Base-by-base conservation (phyloP, 257 asterid species). In the Ophiorrhiza pumila region DNA sequence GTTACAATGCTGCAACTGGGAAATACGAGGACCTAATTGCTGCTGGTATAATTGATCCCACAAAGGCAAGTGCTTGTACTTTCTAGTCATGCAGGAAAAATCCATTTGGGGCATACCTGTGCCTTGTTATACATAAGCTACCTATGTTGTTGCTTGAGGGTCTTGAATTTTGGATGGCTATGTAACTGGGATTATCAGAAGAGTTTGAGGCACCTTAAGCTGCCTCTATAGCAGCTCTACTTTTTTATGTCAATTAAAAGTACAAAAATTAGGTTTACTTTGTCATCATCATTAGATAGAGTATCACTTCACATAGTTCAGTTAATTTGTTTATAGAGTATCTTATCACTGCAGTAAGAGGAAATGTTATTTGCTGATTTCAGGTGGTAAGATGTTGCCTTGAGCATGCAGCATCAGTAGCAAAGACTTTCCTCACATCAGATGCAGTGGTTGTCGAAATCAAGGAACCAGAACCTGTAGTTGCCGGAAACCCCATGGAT, bases 311-410 rank as follows among this genome's bases (percentile, higher is more conserved):
- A 46, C 52, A 46, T 15, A 12, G 20, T 1, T 46, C 1, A 13
- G 1, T 11, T 12, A 18, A 17, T 32, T 17, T 45, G n/a, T 65
- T 18, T 41, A 7, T 31, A 5, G 35, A 37, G 49, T 25, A 22
- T 52, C 73, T 10, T 15, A 15, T 7, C 49, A 41, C 22, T 5
- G 27, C 47, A 53, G 35, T 22, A 3, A 7, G 29, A 31, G n/a
- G 55, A n/a, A 23, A 7, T 25, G 43, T 74, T n/a, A 59, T 32
- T 42, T 67, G 62, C 25, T 66, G 64, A 56, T 41, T 35, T 15
- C 73, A 86, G 90, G 91, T 87, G 56, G 90, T 87, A n/a, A 80
- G 90, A 78, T 87, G 92, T 78, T 85, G 90, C 83, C 50, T 87
- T 65, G 92, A 85, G 74, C 88, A 85, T 64, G 90, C 90, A 3